phyloP scores from a whole-genome alignment of 306 rosid genomes.

The Neltuma alba region DNA sequence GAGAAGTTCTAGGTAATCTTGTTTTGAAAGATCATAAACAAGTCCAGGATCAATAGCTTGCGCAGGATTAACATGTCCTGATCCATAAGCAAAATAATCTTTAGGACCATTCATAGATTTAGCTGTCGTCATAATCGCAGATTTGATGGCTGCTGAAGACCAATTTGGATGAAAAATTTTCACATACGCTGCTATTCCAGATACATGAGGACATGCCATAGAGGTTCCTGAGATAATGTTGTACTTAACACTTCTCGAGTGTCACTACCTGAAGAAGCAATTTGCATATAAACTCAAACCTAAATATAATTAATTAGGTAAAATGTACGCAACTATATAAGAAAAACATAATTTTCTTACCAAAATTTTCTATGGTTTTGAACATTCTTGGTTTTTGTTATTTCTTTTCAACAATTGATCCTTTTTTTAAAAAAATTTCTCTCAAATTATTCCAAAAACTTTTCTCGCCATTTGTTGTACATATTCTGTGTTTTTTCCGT shows the following conservation, averaged over 20 bases:
- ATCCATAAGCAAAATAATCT: conserved; percentile 41
- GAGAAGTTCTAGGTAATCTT: conserved; percentile 38
- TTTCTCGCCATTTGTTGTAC: too few species aligned
- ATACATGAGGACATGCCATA: conserved; percentile 46
- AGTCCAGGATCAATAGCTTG: conserved; percentile 41
- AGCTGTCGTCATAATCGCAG: conserved; percentile 36
- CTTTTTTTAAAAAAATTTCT: too few species aligned
- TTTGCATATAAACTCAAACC: too few species aligned
- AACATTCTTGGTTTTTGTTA: too few species aligned
- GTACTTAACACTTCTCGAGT: conserved; percentile 32
- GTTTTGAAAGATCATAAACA: conserved; percentile 31
- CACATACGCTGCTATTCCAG: conserved; percentile 41
- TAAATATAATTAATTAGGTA: too few species aligned
- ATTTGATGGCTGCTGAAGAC: conserved; percentile 31
- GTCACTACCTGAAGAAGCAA: background rate
- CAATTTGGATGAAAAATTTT: conserved; percentile 29
- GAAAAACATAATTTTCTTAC: too few species aligned
- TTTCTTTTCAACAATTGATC: too few species aligned
- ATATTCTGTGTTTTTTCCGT: too few species aligned
- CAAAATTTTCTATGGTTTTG: too few species aligned
- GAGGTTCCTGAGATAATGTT: conserved; percentile 32
- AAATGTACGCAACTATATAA: too few species aligned
- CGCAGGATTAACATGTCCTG: conserved; percentile 37
- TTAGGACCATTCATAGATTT: conserved; percentile 5
- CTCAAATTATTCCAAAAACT: too few species aligned